Evolutionary conservation across 805 yeast genomes (phyloP), one percentile per base, ranked within the genome.

Genomic region (Metahyphopichia silvanorum): DNA sequence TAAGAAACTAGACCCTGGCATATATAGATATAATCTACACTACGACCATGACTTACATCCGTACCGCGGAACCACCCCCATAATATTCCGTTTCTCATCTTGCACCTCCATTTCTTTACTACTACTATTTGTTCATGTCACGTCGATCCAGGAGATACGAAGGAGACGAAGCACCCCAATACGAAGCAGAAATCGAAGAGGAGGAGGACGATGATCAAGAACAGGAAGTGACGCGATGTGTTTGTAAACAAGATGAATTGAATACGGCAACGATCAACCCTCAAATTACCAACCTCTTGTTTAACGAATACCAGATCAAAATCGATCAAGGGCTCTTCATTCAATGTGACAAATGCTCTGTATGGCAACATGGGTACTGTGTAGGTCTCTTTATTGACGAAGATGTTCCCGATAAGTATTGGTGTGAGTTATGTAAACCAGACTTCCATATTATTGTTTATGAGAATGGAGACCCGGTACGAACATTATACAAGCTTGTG

Each of bases 301-400:
- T 27, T 22, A 44, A 42, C 13, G 69, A 66, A 31, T 66, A 58
- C 41, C 51, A 44, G 29, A 60, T 66, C 34, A 60, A 60, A 33
- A 50, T 59, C 31, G 78, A 74, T 37, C 62, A 69, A 13, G 93
- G 91, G 2, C 67, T 83, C 31, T 84, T 76, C 51, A 84, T 84
- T 44, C 93, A 84, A 50, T 84, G 94, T 69, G 98, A 93, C 50
- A 72, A 74, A 41, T 91, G 98, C 63, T 79, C 86, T 13, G 96
- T 83, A 6, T 91, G 98, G 98, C 98, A 91, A 58, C 98, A 91
- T 56, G 98, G 97, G 2, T 86, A 71, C 60, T 91, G 98, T 66
- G 96, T 91, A 22, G 95, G 96, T 1, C 77, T 91, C 37, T 69
- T 69, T 34, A 78, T 76, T 31, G 86, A 80, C 40, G 77, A 75